Evolutionary conservation across 768 basidiomycete genomes (phyloP), one percentile per base, ranked within the genome.

Genomic region (Podaxis sp.): DNA sequence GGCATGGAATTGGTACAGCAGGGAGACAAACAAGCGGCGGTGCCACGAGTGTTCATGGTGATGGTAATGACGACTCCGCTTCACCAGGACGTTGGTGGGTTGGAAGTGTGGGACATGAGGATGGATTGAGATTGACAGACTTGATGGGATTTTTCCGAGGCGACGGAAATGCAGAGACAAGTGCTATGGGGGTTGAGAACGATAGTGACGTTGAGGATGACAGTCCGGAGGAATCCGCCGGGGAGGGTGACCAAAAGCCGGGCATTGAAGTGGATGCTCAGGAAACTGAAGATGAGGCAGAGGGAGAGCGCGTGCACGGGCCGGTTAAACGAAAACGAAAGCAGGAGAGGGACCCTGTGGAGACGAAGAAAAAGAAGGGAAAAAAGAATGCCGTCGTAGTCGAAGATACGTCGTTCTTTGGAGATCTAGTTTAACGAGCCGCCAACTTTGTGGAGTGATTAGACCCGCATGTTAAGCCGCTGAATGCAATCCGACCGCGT

Each of bases 51-150:
- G 60, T 64, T 13, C 61, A 66, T 11, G 63, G 70, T 14, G 63
- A 65, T 35, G 68, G 68, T 16, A 65, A 67, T 1, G 63, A 64
- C 16, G 62, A 66, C 48, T 57, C 32, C 16, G 40, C 59, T 38
- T 42, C 54, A 55, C 58, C 64, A 51, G 64, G 70, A 61, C 80
- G 82, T 21, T 87, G 87, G 76, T 97, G 95, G 93, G 82, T 94
- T n/a, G 95, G 88, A 21, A 95, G 93, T 70, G 91, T 86, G 25
- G 92, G 93, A 32, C 95, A 98, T 65, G 95, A 98, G 63, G 91
- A 96, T 59, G 78, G 83, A 6, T 69, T 97, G 64, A 89, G 88
- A 68, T 74, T 98, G 75, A 95, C 93, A 27, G 90, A 96, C 73
- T 76, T 98, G 52, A 85, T 81, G 66, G 88, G 84, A 37, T 83